A percentile compares a stretch with the other conserved stretches of the same genome.
These are phyloP conservation scores for Cercospora canescens DNA, from an alignment of 2,329 filamentous ascomycete species.

Conservation along the genomic window DNA sequence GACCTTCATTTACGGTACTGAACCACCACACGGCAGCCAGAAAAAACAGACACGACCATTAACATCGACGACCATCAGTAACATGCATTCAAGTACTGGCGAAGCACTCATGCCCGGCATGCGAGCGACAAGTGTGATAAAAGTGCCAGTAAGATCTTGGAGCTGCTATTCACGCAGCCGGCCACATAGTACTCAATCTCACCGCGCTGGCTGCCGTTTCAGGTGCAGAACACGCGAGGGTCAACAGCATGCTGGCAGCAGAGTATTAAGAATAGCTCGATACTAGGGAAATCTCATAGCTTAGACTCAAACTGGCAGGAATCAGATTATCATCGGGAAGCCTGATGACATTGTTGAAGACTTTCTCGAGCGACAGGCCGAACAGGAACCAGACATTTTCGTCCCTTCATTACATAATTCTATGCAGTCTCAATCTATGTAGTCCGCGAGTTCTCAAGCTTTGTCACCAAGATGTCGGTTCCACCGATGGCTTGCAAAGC, in stretches of 20 bases:
- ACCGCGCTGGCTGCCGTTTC: too few relatives aligned
- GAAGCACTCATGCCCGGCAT: background rate
- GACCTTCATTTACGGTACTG: background rate
- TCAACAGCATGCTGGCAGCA: background rate
- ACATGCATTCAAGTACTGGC: too few relatives aligned
- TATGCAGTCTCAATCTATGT: conserved; percentile 15
- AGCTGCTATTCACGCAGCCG: too few relatives aligned
- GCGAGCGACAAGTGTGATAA: background rate
- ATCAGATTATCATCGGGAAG: background rate
- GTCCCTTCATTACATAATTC: background rate
- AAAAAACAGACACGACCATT: background rate
- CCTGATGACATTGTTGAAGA: background rate
- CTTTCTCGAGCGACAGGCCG: background rate
- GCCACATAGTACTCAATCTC: too few relatives aligned
- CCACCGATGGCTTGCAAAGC: conserved; percentile 74
- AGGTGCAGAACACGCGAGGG: background rate
- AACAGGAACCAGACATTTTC: background rate
- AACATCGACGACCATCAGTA: too few relatives aligned
- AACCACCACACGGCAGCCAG: background rate
- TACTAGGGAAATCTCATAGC: background rate
- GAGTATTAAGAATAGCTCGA: background rate
- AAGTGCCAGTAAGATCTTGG: too few relatives aligned
- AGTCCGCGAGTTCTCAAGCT: conserved; percentile 77
- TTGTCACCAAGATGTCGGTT: conserved; percentile 79
- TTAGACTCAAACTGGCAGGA: background rate